A percentile compares a stretch with the other conserved stretches of the same genome.
Evolutionary conservation across 495 filamentous ascomycete genomes (phyloP).

Genomic region (Penicillium egyptiacum): DNA sequence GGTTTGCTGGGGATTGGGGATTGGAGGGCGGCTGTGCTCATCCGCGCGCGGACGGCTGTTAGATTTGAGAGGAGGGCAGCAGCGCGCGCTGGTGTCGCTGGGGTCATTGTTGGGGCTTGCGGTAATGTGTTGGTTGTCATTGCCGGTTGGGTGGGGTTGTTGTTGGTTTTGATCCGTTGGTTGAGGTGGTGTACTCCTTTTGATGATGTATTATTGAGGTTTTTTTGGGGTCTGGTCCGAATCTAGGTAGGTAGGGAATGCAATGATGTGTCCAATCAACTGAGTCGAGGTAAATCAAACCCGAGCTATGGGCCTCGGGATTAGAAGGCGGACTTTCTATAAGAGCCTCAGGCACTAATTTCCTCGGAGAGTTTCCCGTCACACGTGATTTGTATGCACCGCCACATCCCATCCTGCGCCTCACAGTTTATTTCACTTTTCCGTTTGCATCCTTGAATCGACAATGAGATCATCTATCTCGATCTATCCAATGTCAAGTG

Average conservation of each 20-base stretch:
- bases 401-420: slow-evolving; percentile 8
- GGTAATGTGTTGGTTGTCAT: slow-evolving; percentile 22
- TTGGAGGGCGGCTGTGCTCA: slow-evolving; percentile 31
- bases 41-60: slow-evolving; percentile 33
- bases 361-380: slow-evolving; percentile 19
- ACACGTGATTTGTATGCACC: slow-evolving; percentile 18
- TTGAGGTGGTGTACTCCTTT: neutral
- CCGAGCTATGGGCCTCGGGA: slow-evolving; percentile 1
- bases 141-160: slow-evolving; percentile 3
- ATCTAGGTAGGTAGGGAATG: neutral
- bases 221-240: neutral
- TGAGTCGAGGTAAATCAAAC: neutral
- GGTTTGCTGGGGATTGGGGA: slow-evolving; percentile 25
- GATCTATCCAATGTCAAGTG: slow-evolving; percentile 15
- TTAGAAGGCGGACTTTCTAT: slow-evolving; percentile 8
- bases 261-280: neutral
- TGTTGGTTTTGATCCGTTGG: neutral
- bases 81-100: slow-evolving; percentile 40
- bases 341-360: slow-evolving; percentile 21
- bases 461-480: slow-evolving; percentile 20
- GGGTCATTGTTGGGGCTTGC: slow-evolving; percentile 28
- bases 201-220: neutral
- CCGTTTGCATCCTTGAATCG: slow-evolving; percentile 23
- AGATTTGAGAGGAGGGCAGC: slow-evolving; percentile 42
- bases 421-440: neutral